Base-by-base conservation (phyloP, 106 monocot species). In the Apostasia shenzhenica region DNA sequence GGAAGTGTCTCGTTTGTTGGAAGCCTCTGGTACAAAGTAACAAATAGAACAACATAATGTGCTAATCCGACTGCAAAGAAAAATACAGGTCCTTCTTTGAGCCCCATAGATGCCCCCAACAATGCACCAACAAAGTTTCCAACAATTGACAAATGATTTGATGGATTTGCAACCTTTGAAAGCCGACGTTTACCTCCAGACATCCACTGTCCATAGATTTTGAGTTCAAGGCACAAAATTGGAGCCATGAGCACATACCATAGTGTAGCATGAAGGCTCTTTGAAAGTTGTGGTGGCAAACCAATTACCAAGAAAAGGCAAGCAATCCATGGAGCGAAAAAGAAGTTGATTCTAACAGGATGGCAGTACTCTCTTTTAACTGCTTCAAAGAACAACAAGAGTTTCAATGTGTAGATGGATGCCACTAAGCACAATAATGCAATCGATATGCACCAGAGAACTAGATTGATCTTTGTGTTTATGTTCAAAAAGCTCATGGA, bases 1-100 rank as follows among this genome's bases (percentile, higher is more conserved):
- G 26, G 26, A 26, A 26, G 26, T 26, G 26, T 26, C 26, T 26
- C 26, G 26, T 26, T 26, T 26, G 26, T 26, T 26, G 26, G 26
- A 26, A 26, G 26, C 26, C 26, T 26, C 26, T 26, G 26, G 26
- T 26, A 26, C 26, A 26, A 26, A 26, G 26, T 26, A 7, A 94
- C 90, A 58, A 94, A 94, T 2, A 94, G 76, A 41, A 94, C 90
- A 0, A 66, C 66, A 72, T 90, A 90, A 70, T 94, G 94, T 10
- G 90, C 86, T n/a, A 94, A 39, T 5, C 90, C 93, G 3, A 94
- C 74, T 2, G 90, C 81, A 54, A 79, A 86, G 67, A 90, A 94
- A 67, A 94, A 87, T 5, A 81, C 60, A 1, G 87, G 87, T 11
- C 81, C 84, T 88, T 81, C 86, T 47, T 58, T 81, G 40, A 84